These are phyloP conservation scores for Geosiphon pyriformis DNA, from an alignment of 192 early-diverging fungal genomes.

Conservation along the genomic window DNA sequence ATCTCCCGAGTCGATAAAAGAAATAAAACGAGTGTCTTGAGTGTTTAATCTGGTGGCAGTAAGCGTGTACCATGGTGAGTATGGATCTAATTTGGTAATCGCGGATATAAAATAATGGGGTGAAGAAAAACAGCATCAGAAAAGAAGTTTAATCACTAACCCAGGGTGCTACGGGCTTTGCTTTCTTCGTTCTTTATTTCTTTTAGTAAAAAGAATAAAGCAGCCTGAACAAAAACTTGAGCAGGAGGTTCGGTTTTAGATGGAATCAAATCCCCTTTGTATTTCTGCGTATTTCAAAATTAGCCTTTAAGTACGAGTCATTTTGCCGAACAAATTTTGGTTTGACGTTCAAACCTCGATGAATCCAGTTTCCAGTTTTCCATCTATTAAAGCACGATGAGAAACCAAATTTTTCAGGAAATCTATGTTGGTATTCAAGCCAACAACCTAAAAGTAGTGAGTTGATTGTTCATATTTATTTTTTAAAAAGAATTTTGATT, in stretches of 20 bases:
- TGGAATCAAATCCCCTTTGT: conserved; percentile 59
- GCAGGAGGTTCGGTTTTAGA: conserved; percentile 29
- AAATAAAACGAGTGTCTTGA: conserved; percentile 27
- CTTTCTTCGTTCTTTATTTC: conserved; percentile 32
- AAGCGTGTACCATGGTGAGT: conserved; percentile 43
- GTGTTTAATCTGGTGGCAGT: conserved; percentile 48
- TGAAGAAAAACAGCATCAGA: conserved; percentile 37
- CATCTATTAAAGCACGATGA: conserved; percentile 79
- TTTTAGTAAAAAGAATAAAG: conserved; percentile 36
- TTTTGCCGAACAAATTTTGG: background rate
- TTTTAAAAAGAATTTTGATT: background rate
- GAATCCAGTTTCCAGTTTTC: conserved; percentile 91
- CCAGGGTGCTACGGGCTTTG: conserved; percentile 17
- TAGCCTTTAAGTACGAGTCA: background rate
- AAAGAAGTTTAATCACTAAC: background rate
- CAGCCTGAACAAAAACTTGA: conserved; percentile 62
- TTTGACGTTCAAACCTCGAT: conserved; percentile 55
- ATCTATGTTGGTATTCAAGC: conserved; percentile 88
- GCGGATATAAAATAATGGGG: background rate
- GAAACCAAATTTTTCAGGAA: conserved; percentile 76
- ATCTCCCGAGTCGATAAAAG: conserved; percentile 32
- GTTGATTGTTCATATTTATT: too few relatives aligned
- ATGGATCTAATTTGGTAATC: conserved; percentile 19
- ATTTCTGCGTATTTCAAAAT: conserved; percentile 55
- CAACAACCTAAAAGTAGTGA: conserved; percentile 59